Base-by-base conservation (phyloP, 441 rosid species). In the Pelargonium cotyledonis region DNA sequence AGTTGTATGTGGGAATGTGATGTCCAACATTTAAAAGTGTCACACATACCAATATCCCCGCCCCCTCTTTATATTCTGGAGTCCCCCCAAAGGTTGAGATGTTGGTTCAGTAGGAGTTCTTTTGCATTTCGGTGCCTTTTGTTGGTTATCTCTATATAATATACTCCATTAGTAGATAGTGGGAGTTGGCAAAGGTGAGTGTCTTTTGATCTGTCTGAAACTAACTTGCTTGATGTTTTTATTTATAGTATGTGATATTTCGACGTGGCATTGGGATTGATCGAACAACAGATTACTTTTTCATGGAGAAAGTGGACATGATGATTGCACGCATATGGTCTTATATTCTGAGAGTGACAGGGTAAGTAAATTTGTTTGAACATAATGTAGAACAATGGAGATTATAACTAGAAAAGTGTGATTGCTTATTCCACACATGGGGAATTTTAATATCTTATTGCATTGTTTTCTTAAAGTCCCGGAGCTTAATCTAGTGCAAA, bases 181-280 rank as follows among this genome's bases (percentile, higher is more conserved):
- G 23, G 58, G 26, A 51, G 31, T 12, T 53, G 16, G 23, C 15
- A 1, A 9, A 57, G 63, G 51, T 8, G 14, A 44, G 14, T 11
- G 12, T 29, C 43, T 47, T 38, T 35, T 8, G 55, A 55, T 66
- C 44, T 58, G n/a, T 58, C 47, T 57, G 47, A 57, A 16, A 44
- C 64, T 70, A 38, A 63, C 57, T 62, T 41, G 31, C 66, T 12
- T 49, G 5, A 8, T 68, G 21, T 40, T 69, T 53, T 9, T 55
- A 46, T 75, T 65, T 29, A 41, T 65, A 83, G 92, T 88, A 76
- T 72, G 78, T 89, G 35, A 76, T 89, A 74, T 91, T 91, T 80
- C 76, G 97, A 70, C 90, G 95, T 14, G 95, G 95, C 63, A 80
- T 91, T 73, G 95, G 93, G 66, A 82, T 86, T 16, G 97, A 91